Percentiles rank a stretch among this genome's conserved stretches.
Conservation (phyloP, 345 rosid species). For the Toxicodendron radicans region DNA sequence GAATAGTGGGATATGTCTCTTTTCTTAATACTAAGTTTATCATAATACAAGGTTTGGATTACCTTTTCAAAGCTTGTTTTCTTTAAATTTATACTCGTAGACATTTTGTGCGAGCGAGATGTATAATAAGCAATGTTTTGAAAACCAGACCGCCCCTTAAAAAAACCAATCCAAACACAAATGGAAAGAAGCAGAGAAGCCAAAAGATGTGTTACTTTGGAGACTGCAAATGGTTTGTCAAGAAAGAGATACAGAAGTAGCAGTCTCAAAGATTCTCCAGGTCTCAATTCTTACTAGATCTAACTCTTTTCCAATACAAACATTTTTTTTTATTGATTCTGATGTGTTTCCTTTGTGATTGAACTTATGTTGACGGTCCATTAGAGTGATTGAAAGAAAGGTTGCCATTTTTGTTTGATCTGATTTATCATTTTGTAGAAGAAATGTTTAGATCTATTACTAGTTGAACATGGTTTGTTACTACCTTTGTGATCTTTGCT, state of each 20-base stretch:
- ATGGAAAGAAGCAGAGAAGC: conserved; percentile 97
- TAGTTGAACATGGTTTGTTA: conserved; percentile 1
- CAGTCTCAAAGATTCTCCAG: conserved; percentile 88
- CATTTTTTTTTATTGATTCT: background rate
- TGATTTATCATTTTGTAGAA: conserved; percentile 13
- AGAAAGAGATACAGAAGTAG: conserved; percentile 76
- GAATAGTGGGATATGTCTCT: too few species aligned
- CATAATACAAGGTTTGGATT: too few species aligned
- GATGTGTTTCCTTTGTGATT: background rate
- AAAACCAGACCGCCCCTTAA: too few species aligned
- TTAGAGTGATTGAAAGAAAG: conserved; percentile 88
- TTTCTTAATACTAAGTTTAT: too few species aligned
- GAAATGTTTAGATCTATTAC: conserved; percentile 35
- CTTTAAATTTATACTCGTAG: too few species aligned
- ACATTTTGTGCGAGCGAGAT: too few species aligned
- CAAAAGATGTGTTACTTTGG: conserved; percentile 62
- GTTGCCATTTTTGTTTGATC: conserved; percentile 28
- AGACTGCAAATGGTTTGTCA: conserved; percentile 66
- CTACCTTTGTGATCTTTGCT: background rate
- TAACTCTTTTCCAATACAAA: conserved; percentile 2
- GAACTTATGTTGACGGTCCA: conserved; percentile 41
- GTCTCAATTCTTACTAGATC: conserved; percentile 53
- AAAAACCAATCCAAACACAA: conserved; percentile 12
- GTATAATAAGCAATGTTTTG: too few species aligned
- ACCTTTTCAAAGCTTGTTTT: too few species aligned